Percentiles rank a stretch among this genome's conserved stretches.
Evolutionary conservation across 805 yeast genomes (phyloP).

Genomic region (Kazachstania bromeliacearum): DNA sequence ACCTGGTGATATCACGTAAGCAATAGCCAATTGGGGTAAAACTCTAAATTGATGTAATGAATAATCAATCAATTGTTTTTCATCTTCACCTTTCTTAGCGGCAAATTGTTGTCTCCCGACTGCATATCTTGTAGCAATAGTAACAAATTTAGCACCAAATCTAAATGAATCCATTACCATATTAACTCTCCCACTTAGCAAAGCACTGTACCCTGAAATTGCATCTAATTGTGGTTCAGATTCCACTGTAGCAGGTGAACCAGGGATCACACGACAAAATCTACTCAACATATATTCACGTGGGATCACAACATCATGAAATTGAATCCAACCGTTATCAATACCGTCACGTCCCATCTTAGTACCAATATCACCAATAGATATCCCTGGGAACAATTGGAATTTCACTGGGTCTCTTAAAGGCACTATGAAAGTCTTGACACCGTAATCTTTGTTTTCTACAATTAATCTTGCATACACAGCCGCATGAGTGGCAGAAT

Average conservation of each 20-base stretch:
- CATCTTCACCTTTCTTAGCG: constrained; percentile 29
- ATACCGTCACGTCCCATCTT: constrained; percentile 96
- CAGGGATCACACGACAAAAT: constrained; percentile 61
- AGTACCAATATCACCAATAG: constrained; percentile 86
- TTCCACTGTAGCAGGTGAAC: constrained; percentile 38
- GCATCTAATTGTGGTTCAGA: constrained; percentile 72
- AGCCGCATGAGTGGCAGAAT: constrained; percentile 81
- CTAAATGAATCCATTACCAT: constrained; percentile 85
- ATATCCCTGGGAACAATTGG: constrained; percentile 65
- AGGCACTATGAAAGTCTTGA: constrained; percentile 86
- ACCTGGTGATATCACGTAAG: constrained; percentile 67
- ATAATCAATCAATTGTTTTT: constrained; percentile 69
- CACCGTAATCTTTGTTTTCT: constrained; percentile 81
- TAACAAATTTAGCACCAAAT: constrained; percentile 65
- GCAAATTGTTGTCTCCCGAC: constrained; percentile 81
- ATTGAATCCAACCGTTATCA: constrained; percentile 96
- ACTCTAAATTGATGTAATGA: constrained; percentile 84
- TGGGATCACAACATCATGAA: constrained; percentile 74
- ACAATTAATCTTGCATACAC: constrained; percentile 78
- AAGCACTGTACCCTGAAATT: constrained; percentile 70
- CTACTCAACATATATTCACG: constrained; percentile 73
- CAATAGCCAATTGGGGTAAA: constrained; percentile 72
- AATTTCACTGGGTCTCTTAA: constrained; percentile 62
- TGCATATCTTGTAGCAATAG: constrained; percentile 83
- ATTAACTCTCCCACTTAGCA: constrained; percentile 78